Percentiles rank a stretch among this genome's conserved stretches.
Evolutionary conservation across 169 alveolate genomes (phyloP).

Genomic region (Plasmodium coatneyi): DNA sequence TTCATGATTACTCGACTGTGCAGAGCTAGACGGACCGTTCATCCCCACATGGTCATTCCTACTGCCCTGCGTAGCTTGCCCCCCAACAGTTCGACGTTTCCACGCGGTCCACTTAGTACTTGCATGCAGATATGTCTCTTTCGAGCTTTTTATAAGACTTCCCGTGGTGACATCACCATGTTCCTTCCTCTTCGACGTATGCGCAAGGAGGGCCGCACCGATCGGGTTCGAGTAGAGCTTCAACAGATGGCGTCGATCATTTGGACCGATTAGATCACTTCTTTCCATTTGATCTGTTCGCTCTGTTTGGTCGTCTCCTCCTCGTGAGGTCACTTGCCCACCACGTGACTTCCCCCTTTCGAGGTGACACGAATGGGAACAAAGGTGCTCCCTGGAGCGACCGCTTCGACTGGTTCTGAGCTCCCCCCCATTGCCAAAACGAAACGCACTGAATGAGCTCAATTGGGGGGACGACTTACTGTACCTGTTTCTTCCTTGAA

Average conservation of each 20-base stretch:
- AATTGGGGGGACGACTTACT: background rate
- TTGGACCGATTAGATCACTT: background rate
- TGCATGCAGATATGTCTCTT: background rate
- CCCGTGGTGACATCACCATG: background rate
- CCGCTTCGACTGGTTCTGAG: background rate
- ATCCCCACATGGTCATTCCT: background rate
- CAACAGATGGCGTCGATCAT: background rate
- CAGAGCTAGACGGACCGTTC: background rate
- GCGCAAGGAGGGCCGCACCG: background rate
- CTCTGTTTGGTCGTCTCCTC: background rate
- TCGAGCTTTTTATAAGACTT: background rate
- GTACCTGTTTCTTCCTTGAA: background rate
- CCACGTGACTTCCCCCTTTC: background rate
- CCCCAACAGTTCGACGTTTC: background rate
- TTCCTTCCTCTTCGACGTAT: background rate
- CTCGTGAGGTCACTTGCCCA: background rate
- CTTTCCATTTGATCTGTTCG: background rate
- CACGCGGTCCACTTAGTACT: background rate
- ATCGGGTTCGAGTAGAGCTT: background rate
- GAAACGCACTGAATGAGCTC: background rate
- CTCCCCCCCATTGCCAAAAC: background rate
- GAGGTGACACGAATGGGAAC: background rate
- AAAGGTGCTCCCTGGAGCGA: background rate
- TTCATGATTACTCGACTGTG: background rate
- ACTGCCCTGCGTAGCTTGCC: background rate